Evolutionary conservation across 129 eudicot genomes (phyloP).

Genomic region (Tagetes patula): DNA sequence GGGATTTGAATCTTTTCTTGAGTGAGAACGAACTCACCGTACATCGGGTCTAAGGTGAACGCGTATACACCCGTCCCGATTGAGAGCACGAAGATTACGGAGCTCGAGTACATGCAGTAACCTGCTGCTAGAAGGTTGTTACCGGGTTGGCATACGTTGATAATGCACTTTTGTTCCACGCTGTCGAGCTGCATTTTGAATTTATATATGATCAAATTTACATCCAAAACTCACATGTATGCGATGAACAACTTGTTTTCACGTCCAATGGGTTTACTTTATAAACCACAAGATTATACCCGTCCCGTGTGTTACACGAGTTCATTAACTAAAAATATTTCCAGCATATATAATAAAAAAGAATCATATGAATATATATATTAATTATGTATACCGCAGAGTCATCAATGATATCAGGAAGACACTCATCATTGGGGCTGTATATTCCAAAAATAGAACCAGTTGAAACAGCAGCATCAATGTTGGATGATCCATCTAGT

Average conservation of each 20-base stretch:
- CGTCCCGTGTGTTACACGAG: too few relatives aligned
- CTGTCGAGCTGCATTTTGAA: constrained; percentile 62
- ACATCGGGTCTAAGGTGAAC: constrained; percentile 90
- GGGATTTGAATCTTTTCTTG: constrained; percentile 86
- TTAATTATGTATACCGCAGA: constrained; percentile 35
- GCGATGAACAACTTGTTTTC: not conserved
- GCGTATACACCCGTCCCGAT: constrained; percentile 79
- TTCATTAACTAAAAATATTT: too few relatives aligned
- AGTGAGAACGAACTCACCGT: constrained; percentile 94
- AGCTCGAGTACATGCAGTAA: constrained; percentile 98
- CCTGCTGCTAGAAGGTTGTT: constrained; percentile 96
- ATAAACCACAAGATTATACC: not conserved
- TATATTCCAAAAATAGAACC: constrained; percentile 97
- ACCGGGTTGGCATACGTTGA: constrained; percentile 95
- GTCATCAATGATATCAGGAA: constrained; percentile 54
- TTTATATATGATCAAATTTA: not conserved
- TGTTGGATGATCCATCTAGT: constrained; percentile 96
- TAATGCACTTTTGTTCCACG: constrained; percentile 60
- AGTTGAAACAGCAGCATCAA: constrained; percentile 97
- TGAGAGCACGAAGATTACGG: constrained; percentile 84
- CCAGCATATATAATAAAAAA: too few relatives aligned
- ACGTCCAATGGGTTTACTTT: not conserved
- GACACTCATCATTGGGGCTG: constrained; percentile 94
- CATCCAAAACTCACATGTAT: not conserved
- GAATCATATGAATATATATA: too few relatives aligned